Conservation (phyloP, 495 filamentous ascomycete genomes). For the Talaromyces proteolyticus region DNA sequence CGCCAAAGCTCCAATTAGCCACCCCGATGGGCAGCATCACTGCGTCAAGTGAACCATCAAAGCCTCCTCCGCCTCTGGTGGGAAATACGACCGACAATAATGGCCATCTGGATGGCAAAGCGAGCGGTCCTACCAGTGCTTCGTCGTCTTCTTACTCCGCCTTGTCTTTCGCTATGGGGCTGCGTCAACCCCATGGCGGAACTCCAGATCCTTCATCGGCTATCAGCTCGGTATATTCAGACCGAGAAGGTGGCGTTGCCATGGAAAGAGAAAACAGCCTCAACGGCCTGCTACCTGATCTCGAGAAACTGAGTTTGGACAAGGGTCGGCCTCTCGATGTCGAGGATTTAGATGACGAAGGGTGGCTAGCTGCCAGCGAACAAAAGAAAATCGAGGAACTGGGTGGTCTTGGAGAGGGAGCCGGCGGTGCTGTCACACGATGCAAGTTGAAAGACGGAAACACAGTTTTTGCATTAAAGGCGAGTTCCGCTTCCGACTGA, state of each 20-base stretch:
- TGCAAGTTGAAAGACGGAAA: constrained; percentile 85
- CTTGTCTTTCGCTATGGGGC: constrained; percentile 64
- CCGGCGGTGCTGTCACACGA: constrained; percentile 90
- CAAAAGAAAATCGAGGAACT: constrained; percentile 83
- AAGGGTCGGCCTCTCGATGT: constrained; percentile 80
- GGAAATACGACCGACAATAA: constrained; percentile 44
- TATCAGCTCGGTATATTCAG: constrained; percentile 77
- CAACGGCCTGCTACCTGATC: constrained; percentile 58
- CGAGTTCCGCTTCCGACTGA: constrained; percentile 28
- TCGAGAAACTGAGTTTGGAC: constrained; percentile 70
- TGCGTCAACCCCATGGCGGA: constrained; percentile 51
- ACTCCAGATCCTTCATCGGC: constrained; percentile 86
- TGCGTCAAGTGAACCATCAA: constrained; percentile 56
- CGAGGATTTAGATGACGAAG: constrained; percentile 89
- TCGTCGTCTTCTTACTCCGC: constrained; percentile 75
- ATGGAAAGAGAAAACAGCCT: constrained; percentile 75
- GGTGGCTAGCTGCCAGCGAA: constrained; percentile 87
- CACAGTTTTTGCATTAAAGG: constrained; percentile 95
- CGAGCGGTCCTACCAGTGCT: constrained; percentile 73
- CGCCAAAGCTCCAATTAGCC: constrained; percentile 70
- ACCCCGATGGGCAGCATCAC: constrained; percentile 76
- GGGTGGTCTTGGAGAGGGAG: constrained; percentile 89
- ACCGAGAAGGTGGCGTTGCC: constrained; percentile 56
- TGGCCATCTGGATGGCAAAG: constrained; percentile 65
- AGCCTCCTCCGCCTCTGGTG: constrained; percentile 14